These are phyloP conservation scores for Diaporthe eres DNA, from an alignment of 2,329 filamentous ascomycete genomes.

Conservation along the genomic window DNA sequence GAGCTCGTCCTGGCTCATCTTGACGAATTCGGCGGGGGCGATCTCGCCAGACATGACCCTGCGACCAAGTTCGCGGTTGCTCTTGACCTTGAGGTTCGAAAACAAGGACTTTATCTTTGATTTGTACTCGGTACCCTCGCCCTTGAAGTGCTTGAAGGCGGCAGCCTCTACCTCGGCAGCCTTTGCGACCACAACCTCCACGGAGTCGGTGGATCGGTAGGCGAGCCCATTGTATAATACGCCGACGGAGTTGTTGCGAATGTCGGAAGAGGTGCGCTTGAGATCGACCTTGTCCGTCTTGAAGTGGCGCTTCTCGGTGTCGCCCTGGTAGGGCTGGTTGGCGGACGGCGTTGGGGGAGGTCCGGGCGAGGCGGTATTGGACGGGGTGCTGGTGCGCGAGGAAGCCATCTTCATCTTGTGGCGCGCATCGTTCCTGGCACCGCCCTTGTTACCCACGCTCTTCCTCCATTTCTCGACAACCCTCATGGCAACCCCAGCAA, in stretches of 20 bases:
- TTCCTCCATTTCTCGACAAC: conserved; percentile 92
- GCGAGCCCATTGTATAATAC: conserved; percentile 93
- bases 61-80: conserved; percentile 82
- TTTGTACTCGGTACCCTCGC: conserved; percentile 83
- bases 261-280: conserved; percentile 79
- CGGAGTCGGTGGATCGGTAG: conserved; percentile 77
- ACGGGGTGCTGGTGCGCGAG: conserved; percentile 59
- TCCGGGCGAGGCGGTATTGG: conserved; percentile 69
- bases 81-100: conserved; percentile 94
- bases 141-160: conserved; percentile 77
- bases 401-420: conserved; percentile 50
- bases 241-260: conserved; percentile 88
- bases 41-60: conserved; percentile 84
- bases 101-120: conserved; percentile 93
- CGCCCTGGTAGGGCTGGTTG: conserved; percentile 68
- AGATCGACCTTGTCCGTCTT: conserved; percentile 85
- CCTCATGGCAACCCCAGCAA: conserved; percentile 82
- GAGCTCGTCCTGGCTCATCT: conserved; percentile 91
- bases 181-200: conserved; percentile 79
- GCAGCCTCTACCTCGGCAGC: conserved; percentile 88
- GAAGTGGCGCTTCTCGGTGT: conserved; percentile 85
- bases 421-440: conserved; percentile 49
- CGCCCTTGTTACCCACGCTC: conserved; percentile 75
- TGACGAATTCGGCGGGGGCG: conserved; percentile 79
- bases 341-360: conserved; percentile 49